Conservation (phyloP, 2,329 filamentous ascomycete genomes). For the Penicillium sp. region DNA sequence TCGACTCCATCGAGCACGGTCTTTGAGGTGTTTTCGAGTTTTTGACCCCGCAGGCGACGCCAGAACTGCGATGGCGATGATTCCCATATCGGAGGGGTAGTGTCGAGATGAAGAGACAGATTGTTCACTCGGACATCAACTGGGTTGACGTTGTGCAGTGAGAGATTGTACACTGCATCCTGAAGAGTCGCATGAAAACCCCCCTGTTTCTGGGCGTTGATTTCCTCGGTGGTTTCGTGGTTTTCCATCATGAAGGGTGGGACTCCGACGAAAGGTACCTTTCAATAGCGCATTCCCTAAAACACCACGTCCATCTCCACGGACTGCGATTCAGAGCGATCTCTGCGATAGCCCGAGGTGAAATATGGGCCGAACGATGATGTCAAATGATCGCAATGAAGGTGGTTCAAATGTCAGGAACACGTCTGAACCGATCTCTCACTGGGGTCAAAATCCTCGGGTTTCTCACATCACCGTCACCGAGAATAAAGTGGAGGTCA, state of each 20-base stretch:
- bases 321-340: background rate
- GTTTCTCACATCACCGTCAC: background rate
- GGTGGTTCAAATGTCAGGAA: background rate
- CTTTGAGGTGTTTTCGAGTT: constrained; percentile 31
- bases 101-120: constrained; percentile 34
- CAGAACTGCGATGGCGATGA: constrained; percentile 31
- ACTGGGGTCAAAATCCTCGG: background rate
- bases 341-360: background rate
- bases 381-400: background rate
- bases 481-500: background rate
- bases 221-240: constrained; percentile 12
- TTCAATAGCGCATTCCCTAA: background rate
- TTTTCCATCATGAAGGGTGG: constrained; percentile 12
- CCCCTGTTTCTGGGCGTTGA: constrained; percentile 9
- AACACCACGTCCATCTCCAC: background rate
- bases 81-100: constrained; percentile 32
- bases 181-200: constrained; percentile 6
- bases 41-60: constrained; percentile 28
- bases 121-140: constrained; percentile 38
- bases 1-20: constrained; percentile 59
- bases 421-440: background rate
- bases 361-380: background rate
- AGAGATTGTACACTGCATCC: constrained; percentile 28
- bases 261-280: background rate
- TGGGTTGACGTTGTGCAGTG: constrained; percentile 39